Base-by-base conservation (phyloP, 768 basidiomycete genomes). In the Suillus spraguei region DNA sequence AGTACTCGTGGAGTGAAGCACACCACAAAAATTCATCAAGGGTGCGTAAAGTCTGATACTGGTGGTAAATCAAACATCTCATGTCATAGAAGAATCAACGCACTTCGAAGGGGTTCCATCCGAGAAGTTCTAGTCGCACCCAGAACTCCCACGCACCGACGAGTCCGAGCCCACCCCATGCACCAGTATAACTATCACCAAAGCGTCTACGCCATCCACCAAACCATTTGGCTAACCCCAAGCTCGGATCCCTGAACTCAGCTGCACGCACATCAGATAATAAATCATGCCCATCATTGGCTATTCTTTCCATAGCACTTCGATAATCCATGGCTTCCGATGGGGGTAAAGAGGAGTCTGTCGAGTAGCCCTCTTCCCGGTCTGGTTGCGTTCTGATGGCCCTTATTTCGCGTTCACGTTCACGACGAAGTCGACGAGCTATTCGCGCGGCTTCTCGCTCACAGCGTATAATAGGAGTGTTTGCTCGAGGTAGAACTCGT, bases 71-170 rank as follows among this genome's bases (percentile, higher is more conserved):
- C 36, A 70, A n/a, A 59, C 28, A 47, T 22, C 33, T 44, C 38
- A 42, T 39, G 38, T 61, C 42, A 35, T 39, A 32, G 22, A 52
- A 44, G 32, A 59, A 42, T 1, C 20, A 44, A 77, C 82, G 66
- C 70, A 91, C 94, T 78, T 91, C 84, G 28, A 96, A 80, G 53
- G 91, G 93, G 72, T 95, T 87, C 96, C 96, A 97, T 4, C 89
- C 91, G 13, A 94, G 77, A 66, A 89, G 82, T 77, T 98, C 95
- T 63, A 94, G 78, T 61, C 94, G 81, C n/a, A 87, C 87, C 93
- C 94, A 96, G 73, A 95, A 97, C 74, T 95, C 95, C 94, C 95
- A 97, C 55, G 92, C 92, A 58, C 88, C 88, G 1, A 96, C 87
- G 49, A 95, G 82, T 0, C 90, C 94, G 60, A 96, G 79, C 5